phyloP scores from a whole-genome alignment of 1,139 yeast species.

The Nakaseomyces kungkrabaensis region DNA sequence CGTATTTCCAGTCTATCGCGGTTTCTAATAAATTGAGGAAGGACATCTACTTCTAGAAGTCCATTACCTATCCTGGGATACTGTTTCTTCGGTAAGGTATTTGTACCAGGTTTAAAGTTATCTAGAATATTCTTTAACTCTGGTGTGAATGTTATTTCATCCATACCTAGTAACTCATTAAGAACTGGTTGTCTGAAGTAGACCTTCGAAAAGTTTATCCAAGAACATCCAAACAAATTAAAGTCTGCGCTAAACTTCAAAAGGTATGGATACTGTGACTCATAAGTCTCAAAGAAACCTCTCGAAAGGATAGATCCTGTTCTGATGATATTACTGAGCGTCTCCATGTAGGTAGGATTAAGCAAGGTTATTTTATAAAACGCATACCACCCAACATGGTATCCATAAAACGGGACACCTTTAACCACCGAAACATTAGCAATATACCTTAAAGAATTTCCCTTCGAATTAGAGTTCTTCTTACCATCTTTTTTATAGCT shows the following conservation, averaged over 20 bases:
- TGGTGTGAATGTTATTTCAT: slow-evolving; percentile 20
- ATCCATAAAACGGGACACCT: slow-evolving; percentile 81
- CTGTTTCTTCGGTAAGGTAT: slow-evolving; percentile 14
- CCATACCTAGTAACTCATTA: slow-evolving; percentile 21
- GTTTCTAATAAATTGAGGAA: slow-evolving; percentile 50
- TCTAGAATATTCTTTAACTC: slow-evolving; percentile 24
- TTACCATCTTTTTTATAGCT: neutral
- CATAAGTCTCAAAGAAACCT: slow-evolving; percentile 43
- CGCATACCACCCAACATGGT: slow-evolving; percentile 49
- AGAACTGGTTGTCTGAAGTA: slow-evolving; percentile 32
- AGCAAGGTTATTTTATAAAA: slow-evolving; percentile 61
- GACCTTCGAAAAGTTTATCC: slow-evolving; percentile 40
- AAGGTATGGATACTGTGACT: slow-evolving; percentile 68
- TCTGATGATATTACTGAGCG: slow-evolving; percentile 52
- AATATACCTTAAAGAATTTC: slow-evolving; percentile 36
- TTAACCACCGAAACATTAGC: slow-evolving; percentile 62
- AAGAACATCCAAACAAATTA: slow-evolving; percentile 76
- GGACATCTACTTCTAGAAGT: slow-evolving; percentile 59
- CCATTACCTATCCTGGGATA: slow-evolving; percentile 50
- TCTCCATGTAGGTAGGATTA: slow-evolving; percentile 50
- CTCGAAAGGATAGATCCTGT: slow-evolving; percentile 36
- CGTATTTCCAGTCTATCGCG: slow-evolving; percentile 38
- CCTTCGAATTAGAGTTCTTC: neutral
- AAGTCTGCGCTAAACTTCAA: slow-evolving; percentile 76
- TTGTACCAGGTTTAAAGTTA: slow-evolving; percentile 9